Percentiles rank a stretch among this genome's conserved stretches.
These are phyloP conservation scores for Acacia pycnantha DNA, from an alignment of 331 rosid genomes.

Conservation along the genomic window DNA sequence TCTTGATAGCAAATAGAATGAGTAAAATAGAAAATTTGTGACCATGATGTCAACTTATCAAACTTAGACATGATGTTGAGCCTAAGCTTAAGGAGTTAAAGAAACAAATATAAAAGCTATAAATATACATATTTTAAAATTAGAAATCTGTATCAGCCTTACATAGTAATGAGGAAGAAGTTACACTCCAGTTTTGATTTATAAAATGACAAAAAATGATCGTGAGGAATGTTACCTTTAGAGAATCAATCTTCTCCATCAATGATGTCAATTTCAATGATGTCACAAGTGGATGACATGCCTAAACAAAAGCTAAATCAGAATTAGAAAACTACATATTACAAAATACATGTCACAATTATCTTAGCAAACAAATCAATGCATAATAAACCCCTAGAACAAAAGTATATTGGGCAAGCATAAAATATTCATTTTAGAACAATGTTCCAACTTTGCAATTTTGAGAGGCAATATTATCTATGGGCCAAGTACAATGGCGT, in stretches of 20 bases:
- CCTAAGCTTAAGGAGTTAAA: not conserved
- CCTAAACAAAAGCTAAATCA: conserved; percentile 42
- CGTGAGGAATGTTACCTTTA: conserved; percentile 57
- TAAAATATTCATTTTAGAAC: too few species aligned
- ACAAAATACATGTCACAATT: not conserved
- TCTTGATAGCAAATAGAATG: too few species aligned
- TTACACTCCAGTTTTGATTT: not conserved
- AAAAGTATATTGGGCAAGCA: not conserved
- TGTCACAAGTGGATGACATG: conserved; percentile 54
- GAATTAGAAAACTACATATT: conserved; percentile 9
- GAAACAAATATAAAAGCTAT: too few species aligned
- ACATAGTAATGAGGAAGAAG: not conserved
- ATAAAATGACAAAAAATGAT: conserved; percentile 6
- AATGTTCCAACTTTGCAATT: too few species aligned
- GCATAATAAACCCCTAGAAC: not conserved
- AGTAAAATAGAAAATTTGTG: too few species aligned
- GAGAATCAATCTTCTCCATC: conserved; percentile 67
- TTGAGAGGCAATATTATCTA: too few species aligned
- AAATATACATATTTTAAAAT: not conserved
- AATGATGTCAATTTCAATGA: conserved; percentile 73
- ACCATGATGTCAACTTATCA: too few species aligned
- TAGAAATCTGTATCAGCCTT: not conserved
- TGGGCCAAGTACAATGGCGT: too few species aligned
- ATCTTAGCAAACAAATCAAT: conserved; percentile 3
- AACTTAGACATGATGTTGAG: not conserved